Base-by-base conservation (phyloP, 768 basidiomycete genomes). In the Boletus sensibilis region DNA sequence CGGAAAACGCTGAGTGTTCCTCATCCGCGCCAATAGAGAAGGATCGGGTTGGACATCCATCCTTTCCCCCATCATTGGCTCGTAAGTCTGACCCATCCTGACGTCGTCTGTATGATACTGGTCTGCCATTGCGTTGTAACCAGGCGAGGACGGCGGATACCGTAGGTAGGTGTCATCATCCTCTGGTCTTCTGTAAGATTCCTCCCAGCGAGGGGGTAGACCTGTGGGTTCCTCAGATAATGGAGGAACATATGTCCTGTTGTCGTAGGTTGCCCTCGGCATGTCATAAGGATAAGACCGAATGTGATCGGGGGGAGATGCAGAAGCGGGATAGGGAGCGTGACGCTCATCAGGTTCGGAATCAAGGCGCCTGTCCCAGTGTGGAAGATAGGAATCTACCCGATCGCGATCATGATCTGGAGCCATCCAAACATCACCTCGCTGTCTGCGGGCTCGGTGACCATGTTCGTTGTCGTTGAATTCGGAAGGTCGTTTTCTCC, bases 401-500 rank as follows among this genome's bases (percentile, higher is more conserved):
- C 50, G 29, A 9, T 57, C 47, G 21, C 38, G 53, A 29, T 57
- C 58, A 16, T 42, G 34, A 44, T 61, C 60, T 45, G 47, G 50
- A 31, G 64, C 50, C 5, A 33, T 27, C 70, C 67, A 63, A 29
- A 12, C 29, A 58, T 69, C 60, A 31, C 27, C 55, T 35, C 71
- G 67, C 14, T 53, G 63, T 48, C 61, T 71, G 21, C 71, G 69
- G 1, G 43, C 57, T 50, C 67, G 60, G 41, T 48, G 59, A 39
- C 40, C 44, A 31, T 62, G 33, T 10, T 72, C 66, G 50, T 56
- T 58, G n/a, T 71, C 60, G 33, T 31, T 41, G 13, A 45, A 52
- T 35, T 72, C 69, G 6, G 37, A 44, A 33, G 61, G 52, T 37
- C 71, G 59, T 44, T 71, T 71, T 39, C 40, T 67, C 34, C 61